A percentile compares a stretch with the other conserved stretches of the same genome.
phyloP scores from a whole-genome alignment of 306 rosid genomes.

The Rosa multiflora region DNA sequence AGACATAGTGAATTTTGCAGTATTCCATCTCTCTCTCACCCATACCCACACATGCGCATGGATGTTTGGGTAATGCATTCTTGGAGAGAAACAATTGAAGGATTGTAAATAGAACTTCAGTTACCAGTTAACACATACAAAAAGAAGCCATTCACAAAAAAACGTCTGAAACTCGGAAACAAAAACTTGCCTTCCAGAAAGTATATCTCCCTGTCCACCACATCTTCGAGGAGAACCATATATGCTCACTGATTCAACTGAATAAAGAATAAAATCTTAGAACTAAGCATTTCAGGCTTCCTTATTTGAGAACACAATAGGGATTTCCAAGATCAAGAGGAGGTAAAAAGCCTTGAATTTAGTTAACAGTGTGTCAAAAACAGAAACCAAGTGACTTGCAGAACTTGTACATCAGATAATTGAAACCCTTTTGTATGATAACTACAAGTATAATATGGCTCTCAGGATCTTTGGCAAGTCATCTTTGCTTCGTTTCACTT shows the following conservation, averaged over 20 bases:
- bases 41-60: background rate
- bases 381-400: background rate
- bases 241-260: slow-evolving; percentile 77
- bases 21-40: background rate
- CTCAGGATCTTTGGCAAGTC: background rate
- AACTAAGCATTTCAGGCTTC: slow-evolving; percentile 6
- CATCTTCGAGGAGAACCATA: slow-evolving; percentile 92
- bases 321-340: background rate
- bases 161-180: background rate
- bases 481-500: background rate
- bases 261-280: slow-evolving; percentile 13
- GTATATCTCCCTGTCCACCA: slow-evolving; percentile 96
- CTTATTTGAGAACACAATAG: slow-evolving; percentile 2
- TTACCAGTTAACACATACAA: background rate
- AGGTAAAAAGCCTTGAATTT: slow-evolving; percentile 3
- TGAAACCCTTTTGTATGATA: background rate
- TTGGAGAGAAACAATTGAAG: background rate
- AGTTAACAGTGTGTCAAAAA: background rate
- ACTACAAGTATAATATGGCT: background rate
- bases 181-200: slow-evolving; percentile 86
- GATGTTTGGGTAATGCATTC: background rate
- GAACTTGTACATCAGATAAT: background rate
- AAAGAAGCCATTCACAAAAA: background rate
- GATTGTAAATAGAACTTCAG: background rate
- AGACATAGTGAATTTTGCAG: background rate